Conservation (phyloP, 2,329 filamentous ascomycete species). For the Nemania sp. region DNA sequence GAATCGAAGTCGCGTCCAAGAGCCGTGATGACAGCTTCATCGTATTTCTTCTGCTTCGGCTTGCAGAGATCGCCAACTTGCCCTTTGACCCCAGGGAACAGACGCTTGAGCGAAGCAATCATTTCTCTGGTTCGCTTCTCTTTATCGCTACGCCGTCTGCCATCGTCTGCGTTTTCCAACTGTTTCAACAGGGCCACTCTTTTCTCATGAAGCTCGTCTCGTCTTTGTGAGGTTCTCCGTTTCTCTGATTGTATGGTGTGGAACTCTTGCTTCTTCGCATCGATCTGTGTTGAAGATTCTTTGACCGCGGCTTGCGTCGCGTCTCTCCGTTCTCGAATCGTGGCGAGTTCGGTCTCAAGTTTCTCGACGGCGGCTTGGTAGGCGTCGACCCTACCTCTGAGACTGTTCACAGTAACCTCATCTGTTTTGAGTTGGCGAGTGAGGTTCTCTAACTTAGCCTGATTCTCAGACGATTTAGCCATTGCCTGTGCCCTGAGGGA, state of each 20-base stretch:
- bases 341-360: constrained; percentile 70
- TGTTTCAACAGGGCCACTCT: constrained; percentile 79
- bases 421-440: constrained; percentile 88
- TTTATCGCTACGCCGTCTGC: constrained; percentile 80
- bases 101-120: constrained; percentile 82
- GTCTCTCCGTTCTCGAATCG: constrained; percentile 69
- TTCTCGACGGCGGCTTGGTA: constrained; percentile 74
- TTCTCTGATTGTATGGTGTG: constrained; percentile 84
- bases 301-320: constrained; percentile 65
- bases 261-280: constrained; percentile 86
- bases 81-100: constrained; percentile 89
- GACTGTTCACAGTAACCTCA: constrained; percentile 83
- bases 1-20: constrained; percentile 93
- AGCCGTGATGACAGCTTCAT: constrained; percentile 89
- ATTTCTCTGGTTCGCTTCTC: constrained; percentile 81
- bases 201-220: constrained; percentile 90
- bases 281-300: constrained; percentile 75
- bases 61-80: constrained; percentile 90
- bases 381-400: constrained; percentile 85
- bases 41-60: constrained; percentile 95
- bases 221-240: constrained; percentile 76
- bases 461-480: constrained; percentile 77
- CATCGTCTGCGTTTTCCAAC: constrained; percentile 82
- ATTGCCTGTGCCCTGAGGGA: constrained; percentile 82
- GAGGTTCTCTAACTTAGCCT: constrained; percentile 83